Percentiles rank a stretch among this genome's conserved stretches.
phyloP scores from a whole-genome alignment of 441 rosid species.

The Cnidoscolus chayamansa region DNA sequence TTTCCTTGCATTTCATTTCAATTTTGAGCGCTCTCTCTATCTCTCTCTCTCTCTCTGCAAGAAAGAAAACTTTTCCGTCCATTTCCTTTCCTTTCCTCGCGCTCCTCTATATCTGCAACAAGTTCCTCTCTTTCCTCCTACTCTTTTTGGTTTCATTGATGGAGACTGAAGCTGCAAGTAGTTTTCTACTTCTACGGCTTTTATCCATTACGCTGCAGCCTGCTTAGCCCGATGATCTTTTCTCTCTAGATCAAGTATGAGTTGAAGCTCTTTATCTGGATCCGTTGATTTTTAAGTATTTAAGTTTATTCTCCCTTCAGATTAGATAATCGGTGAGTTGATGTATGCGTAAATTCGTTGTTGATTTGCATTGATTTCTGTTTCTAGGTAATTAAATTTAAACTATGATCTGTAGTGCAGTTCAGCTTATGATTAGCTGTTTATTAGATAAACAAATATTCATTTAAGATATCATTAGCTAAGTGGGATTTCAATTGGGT shows the following conservation, averaged over 20 bases:
- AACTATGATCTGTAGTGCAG: background rate
- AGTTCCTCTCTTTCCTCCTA: background rate
- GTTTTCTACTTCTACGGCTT: background rate
- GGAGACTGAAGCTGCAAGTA: conserved; percentile 3
- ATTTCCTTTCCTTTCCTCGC: too few relatives aligned
- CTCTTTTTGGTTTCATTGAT: background rate
- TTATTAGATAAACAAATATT: too few relatives aligned
- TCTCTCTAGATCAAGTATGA: conserved; percentile 9
- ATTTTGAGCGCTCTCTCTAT: conserved; percentile 6
- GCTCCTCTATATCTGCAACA: background rate
- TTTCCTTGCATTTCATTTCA: conserved; percentile 18
- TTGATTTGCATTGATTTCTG: background rate
- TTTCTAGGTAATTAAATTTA: background rate
- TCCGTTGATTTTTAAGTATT: conserved; percentile 14
- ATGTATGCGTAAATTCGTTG: background rate
- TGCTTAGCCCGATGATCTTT: background rate
- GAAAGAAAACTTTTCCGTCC: too few relatives aligned
- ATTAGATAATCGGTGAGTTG: conserved; percentile 20
- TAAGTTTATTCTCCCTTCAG: conserved; percentile 12
- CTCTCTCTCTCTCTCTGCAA: background rate
- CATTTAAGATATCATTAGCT: too few relatives aligned
- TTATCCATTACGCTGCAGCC: background rate
- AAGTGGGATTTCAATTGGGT: too few relatives aligned
- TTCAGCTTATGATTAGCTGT: background rate
- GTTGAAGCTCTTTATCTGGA: background rate